A percentile compares a stretch with the other conserved stretches of the same genome.
Evolutionary conservation across 192 early-diverging fungal species (phyloP).

Genomic region (Coemansia sp.): DNA sequence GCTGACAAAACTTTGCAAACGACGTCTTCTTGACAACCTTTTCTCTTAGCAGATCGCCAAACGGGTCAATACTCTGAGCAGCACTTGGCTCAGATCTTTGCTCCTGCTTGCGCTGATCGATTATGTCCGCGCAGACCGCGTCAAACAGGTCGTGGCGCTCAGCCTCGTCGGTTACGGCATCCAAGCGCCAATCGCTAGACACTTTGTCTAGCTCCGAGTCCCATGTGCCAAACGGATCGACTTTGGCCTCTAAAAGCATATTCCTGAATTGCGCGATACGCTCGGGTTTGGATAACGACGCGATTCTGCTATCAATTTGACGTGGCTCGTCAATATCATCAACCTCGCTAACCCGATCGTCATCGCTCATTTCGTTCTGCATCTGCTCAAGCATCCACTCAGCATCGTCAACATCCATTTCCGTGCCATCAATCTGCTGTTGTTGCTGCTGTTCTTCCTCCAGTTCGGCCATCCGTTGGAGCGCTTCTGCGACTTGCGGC

Average conservation of each 20-base stretch:
- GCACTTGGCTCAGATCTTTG: neutral
- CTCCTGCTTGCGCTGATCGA: constrained; percentile 8
- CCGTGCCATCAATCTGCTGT: constrained; percentile 11
- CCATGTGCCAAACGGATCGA: constrained; percentile 43
- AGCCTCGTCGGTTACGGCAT: neutral
- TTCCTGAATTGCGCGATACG: constrained; percentile 14
- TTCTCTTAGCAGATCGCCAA: constrained; percentile 31
- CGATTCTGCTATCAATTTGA: neutral
- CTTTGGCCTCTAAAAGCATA: constrained; percentile 22
- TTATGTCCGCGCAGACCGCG: constrained; percentile 11
- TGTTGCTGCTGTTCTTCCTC: neutral
- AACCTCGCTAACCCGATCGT: neutral
- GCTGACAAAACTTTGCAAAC: constrained; percentile 47
- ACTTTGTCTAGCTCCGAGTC: constrained; percentile 14
- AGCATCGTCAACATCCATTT: constrained; percentile 42
- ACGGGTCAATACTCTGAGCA: constrained; percentile 10
- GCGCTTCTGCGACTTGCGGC: neutral
- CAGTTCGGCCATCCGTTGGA: neutral
- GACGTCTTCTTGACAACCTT: constrained; percentile 19
- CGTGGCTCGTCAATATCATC: neutral
- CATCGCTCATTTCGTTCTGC: constrained; percentile 7
- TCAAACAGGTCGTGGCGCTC: constrained; percentile 43
- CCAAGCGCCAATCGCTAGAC: constrained; percentile 12
- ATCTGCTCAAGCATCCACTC: constrained; percentile 54
- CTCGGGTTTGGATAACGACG: neutral